Conservation (phyloP, 768 basidiomycete genomes). For the Megacollybia marginata region DNA sequence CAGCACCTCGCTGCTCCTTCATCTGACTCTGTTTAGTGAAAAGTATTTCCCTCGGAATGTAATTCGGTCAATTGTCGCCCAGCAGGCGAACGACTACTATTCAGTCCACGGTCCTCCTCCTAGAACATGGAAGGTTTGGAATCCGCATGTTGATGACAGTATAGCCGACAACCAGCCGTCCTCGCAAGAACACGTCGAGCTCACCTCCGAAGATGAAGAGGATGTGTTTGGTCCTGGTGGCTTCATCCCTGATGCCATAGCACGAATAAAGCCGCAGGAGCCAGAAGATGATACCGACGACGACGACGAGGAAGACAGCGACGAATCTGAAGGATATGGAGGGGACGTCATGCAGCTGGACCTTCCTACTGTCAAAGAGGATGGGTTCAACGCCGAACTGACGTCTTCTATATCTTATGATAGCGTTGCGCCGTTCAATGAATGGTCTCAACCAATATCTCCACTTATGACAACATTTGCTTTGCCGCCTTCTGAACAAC, state of each 20-base stretch:
- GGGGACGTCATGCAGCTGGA: no score
- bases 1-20: background rate
- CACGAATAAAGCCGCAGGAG: background rate
- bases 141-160: background rate
- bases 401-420: slow-evolving; percentile 10
- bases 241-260: background rate
- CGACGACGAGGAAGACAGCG: background rate
- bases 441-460: background rate
- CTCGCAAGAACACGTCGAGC: background rate
- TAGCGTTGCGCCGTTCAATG: background rate
- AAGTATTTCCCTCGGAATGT: background rate
- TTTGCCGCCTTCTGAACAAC: background rate
- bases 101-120: background rate
- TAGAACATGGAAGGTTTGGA: background rate
- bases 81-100: background rate
- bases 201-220: background rate
- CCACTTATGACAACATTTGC: background rate
- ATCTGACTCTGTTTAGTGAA: background rate
- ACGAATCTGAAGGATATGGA: background rate
- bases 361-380: background rate
- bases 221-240: background rate
- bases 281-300: background rate
- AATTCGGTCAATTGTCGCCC: background rate
- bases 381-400: slow-evolving; percentile 12
- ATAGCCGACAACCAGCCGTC: background rate